phyloP scores from a whole-genome alignment of 345 rosid species.

The Murraya paniculata region DNA sequence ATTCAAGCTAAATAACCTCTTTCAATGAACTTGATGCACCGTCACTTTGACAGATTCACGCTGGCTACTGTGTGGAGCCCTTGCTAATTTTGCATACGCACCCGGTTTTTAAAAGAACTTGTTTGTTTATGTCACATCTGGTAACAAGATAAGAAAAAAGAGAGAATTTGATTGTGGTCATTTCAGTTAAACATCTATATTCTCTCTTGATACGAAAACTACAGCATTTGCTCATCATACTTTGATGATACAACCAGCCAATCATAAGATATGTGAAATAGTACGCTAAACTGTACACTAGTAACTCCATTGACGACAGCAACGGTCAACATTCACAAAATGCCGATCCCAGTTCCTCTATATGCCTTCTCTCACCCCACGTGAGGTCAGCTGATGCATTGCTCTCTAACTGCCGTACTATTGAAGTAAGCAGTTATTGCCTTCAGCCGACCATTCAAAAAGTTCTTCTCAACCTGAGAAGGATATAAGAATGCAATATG shows the following conservation, averaged over 20 bases:
- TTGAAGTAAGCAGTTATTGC: constrained; percentile 82
- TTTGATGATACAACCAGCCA: background rate
- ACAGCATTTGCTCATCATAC: background rate
- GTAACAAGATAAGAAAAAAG: background rate
- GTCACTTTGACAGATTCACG: background rate
- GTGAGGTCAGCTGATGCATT: background rate
- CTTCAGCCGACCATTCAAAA: constrained; percentile 79
- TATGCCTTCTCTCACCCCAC: background rate
- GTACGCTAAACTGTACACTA: background rate
- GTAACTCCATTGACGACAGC: background rate
- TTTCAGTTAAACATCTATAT: background rate
- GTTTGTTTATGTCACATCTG: background rate
- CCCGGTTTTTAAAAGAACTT: background rate
- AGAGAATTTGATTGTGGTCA: background rate
- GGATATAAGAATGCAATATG: background rate
- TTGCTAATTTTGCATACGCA: background rate
- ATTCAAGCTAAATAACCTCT: background rate
- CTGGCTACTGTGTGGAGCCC: background rate
- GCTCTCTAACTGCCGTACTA: constrained; percentile 13
- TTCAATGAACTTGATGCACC: background rate
- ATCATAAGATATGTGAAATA: background rate
- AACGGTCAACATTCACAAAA: background rate
- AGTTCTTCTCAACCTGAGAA: constrained; percentile 81
- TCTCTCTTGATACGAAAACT: background rate
- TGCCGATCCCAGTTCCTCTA: background rate